Conservation (phyloP, 441 rosid species). For the Populus hybrid region DNA sequence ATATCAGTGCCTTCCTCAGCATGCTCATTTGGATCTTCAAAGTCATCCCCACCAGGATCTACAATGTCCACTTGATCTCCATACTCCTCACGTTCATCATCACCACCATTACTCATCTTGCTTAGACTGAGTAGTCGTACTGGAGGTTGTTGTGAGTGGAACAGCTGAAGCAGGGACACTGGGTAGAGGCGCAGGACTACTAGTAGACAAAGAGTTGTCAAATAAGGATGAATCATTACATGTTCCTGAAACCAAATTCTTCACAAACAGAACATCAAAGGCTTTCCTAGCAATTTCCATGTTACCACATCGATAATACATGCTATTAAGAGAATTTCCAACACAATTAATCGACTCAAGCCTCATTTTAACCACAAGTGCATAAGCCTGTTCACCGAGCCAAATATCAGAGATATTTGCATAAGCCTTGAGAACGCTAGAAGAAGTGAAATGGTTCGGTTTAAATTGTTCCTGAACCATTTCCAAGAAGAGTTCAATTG, state of each 20-base stretch:
- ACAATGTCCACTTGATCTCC: too few species aligned
- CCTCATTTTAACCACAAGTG: conserved; percentile 46
- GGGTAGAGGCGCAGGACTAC: too few species aligned
- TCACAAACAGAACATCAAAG: conserved; percentile 53
- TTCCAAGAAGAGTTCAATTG: conserved; percentile 40
- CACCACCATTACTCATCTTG: too few species aligned
- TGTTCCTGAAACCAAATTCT: conserved; percentile 43
- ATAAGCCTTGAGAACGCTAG: conserved; percentile 59
- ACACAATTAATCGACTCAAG: conserved; percentile 46
- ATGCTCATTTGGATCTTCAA: too few species aligned
- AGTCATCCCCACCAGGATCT: too few species aligned
- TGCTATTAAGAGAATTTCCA: conserved; percentile 61
- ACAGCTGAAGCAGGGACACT: too few species aligned
- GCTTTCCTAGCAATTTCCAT: conserved; percentile 66
- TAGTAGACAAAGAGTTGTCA: too few species aligned
- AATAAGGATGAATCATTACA: too few species aligned
- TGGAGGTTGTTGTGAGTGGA: too few species aligned
- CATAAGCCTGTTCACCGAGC: conserved; percentile 46
- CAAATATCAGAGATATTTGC: conserved; percentile 40
- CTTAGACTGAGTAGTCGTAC: too few species aligned
- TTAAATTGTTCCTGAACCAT: conserved; percentile 44
- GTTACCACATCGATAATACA: conserved; percentile 50
- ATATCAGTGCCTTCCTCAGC: too few species aligned
- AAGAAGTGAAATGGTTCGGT: conserved; percentile 62
- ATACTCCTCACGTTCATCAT: too few species aligned